Base-by-base conservation (phyloP, 2,329 filamentous ascomycete genomes). In the Fusarium zealandicum region DNA sequence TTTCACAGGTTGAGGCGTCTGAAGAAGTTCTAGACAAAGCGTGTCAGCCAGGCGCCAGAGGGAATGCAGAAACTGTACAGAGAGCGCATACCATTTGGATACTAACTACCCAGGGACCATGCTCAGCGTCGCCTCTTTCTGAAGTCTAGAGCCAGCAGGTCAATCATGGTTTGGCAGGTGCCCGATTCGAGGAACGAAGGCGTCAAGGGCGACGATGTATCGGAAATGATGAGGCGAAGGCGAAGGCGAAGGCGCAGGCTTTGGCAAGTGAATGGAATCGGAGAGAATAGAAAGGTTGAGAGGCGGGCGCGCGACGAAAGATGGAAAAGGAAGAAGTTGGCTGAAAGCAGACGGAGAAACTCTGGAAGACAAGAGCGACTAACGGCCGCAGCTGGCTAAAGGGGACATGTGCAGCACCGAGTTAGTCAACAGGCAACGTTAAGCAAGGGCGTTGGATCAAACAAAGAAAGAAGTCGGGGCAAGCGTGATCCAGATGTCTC, bases 91-190 rank as follows among this genome's bases (percentile, higher is more conserved):
- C 56, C 57, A 61, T 57, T 49, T 63, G 54, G 42, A 55, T 42
- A 37, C 47, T 57, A 63, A 37, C 47, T 57, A 63, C 36, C 46
- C 43, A 42, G 36, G 12, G 35, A 42, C 35, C 60, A 65, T 66
- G 45, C 60, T 68, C 57, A 67, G 55, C 61, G 56, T 65, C 66
- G 57, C 44, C 61, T 45, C 44, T 65, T 68, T 57, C 48, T 64
- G 35, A 56, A 63, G 25, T 64, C 57, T 28, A 64, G 41, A 28
- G 61, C 54, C 33, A 52, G 51, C 35, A 46, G 39, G 16, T 52
- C 44, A 49, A 53, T 58, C 66, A 67, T 68, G 59, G 37, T 64
- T 67, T 42, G 54, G 43, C 42, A 45, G 31, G 53, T 47, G 38
- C 22, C 22, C 5, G 28, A 37, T 54, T 32, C 39, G 44, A 37